These are phyloP conservation scores for Scheffersomyces illinoinensis DNA, from an alignment of 1,139 yeast species.

Conservation along the genomic window DNA sequence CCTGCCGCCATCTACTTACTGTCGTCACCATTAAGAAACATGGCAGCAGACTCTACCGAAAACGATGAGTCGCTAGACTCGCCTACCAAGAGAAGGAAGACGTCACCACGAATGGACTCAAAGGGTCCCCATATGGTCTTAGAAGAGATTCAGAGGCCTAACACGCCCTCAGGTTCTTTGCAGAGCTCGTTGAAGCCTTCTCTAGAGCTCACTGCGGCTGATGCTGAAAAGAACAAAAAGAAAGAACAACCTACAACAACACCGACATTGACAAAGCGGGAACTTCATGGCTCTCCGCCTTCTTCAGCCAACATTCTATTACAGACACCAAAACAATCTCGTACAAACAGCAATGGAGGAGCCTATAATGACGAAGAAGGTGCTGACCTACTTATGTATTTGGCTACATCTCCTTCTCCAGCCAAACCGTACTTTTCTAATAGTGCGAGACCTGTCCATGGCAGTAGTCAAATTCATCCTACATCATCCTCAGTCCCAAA, in stretches of 20 bases:
- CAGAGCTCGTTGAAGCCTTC: constrained; percentile 32
- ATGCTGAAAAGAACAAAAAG: constrained; percentile 3
- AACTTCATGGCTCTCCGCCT: constrained; percentile 7
- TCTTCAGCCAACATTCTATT: constrained; percentile 22
- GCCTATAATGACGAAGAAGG: constrained; percentile 65
- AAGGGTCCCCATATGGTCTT: constrained; percentile 41
- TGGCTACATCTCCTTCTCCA: constrained; percentile 87
- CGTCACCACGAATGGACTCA: constrained; percentile 19
- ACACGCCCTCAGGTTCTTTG: constrained; percentile 26
- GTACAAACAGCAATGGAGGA: constrained; percentile 12
- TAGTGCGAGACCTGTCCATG: constrained; percentile 29
- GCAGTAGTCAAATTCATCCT: constrained; percentile 6
- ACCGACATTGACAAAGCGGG: constrained; percentile 31
- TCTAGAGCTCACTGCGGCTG: constrained; percentile 27
- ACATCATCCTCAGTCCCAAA: constrained; percentile 15
- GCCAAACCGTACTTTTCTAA: constrained; percentile 44
- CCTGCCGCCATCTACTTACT: constrained; percentile 36
- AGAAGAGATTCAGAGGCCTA: constrained; percentile 33
- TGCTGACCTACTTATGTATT: constrained; percentile 76
- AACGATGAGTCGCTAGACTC: constrained; percentile 20
- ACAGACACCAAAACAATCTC: constrained; percentile 40
- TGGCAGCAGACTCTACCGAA: constrained; percentile 15
- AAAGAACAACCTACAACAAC: constrained; percentile 27
- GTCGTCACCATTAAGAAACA: constrained; percentile 35
- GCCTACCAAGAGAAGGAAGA: constrained; percentile 34